phyloP scores from a whole-genome alignment of 2,329 filamentous ascomycete species.

The Alternaria sp. region DNA sequence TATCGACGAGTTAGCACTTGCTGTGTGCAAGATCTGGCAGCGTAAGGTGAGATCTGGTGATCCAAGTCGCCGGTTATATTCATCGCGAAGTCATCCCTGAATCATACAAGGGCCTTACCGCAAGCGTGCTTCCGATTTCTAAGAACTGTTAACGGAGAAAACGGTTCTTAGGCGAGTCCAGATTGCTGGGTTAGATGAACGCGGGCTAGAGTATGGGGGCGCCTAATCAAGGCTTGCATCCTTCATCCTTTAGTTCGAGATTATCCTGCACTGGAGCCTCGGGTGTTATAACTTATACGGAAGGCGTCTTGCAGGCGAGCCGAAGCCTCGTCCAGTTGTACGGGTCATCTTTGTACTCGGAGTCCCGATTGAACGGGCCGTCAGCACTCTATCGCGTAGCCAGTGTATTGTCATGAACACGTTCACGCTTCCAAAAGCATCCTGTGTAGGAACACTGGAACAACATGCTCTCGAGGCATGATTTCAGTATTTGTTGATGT shows the following conservation, averaged over 20 bases:
- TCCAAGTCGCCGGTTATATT: not conserved
- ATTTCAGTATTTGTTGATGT: not conserved
- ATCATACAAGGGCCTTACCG: not conserved
- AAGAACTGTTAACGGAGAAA: not conserved
- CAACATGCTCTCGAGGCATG: not conserved
- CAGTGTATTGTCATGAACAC: not conserved
- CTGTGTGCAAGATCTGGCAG: not conserved
- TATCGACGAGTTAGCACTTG: not conserved
- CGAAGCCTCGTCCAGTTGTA: not conserved
- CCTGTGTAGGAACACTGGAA: not conserved
- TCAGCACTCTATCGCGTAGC: not conserved
- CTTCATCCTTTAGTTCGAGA: not conserved
- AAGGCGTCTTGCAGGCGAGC: not conserved
- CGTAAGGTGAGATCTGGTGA: not conserved
- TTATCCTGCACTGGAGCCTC: not conserved
- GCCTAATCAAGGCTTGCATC: not conserved
- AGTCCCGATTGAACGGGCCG: not conserved
- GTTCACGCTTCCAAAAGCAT: constrained; percentile 1
- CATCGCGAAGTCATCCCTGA: not conserved
- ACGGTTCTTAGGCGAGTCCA: not conserved
- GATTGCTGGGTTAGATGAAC: not conserved
- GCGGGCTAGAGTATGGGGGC: not conserved
- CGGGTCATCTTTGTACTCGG: not conserved
- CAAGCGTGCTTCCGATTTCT: not conserved
- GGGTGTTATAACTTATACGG: not conserved